Base-by-base conservation (phyloP, 768 basidiomycete genomes). In the Sporobolomyces roseus region DNA sequence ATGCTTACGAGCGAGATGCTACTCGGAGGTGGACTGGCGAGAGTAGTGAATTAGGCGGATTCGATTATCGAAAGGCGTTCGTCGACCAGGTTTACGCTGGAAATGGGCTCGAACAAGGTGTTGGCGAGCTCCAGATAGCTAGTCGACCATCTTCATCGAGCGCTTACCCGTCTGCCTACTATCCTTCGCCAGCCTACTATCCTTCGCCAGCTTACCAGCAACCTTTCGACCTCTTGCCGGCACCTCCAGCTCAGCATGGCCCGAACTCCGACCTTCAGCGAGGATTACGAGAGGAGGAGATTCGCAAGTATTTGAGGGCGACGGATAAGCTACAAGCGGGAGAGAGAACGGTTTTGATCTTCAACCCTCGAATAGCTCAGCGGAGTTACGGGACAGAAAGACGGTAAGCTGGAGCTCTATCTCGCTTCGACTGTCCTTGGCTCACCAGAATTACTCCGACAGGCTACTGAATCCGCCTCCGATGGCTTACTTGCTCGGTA, bases 301-400 rank as follows among this genome's bases (percentile, higher is more conserved):
- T 68, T 32, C 35, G 49, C 2, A 54, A 89, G 74, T 97, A 92
- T 77, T 85, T 93, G 58, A 84, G 87, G 38, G 85, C 92, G 27
- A 83, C 85, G 45, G 94, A 94, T 77, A 85, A 93, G 35, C 84
- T 96, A 52, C 89, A 88, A 2, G 88, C 88, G 74, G 94, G 94
- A 58, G 94, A 97, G 78, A 86, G 92, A 54, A 91, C 92, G 6
- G 85, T 98, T 68, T 89, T 97, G 68, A 89, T 98, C 75, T 93
- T 96, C 90, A 93, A 91, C n/a, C 91, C 89, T 77, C 92, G 89
- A 77, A 93, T 97, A 35, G 94, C 91, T 4, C 94, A 98, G 82
- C 94, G 97, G 77, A 92, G 90, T 13, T 98, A 97, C 77, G 93
- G 93, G 43, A 92, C 88, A 23, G 93, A 97, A 79, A 96, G 96